Conservation (phyloP, 768 basidiomycete species). For the Hericium erinaceus region DNA sequence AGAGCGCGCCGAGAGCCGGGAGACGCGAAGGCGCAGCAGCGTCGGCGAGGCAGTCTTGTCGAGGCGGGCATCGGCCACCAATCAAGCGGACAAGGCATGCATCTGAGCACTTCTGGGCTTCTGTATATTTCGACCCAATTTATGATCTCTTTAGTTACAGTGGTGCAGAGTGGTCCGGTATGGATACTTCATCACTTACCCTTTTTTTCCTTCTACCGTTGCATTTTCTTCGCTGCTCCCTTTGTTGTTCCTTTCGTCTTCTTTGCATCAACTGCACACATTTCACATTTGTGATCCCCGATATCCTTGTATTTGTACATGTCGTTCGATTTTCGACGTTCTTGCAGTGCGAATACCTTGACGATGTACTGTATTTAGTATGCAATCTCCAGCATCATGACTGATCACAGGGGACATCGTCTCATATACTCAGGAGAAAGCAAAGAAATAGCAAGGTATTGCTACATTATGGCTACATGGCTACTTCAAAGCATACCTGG, state of each 20-base stretch:
- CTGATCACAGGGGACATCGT: no score
- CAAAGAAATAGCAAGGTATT: not conserved
- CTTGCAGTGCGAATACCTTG: no score
- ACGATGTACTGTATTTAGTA: no score
- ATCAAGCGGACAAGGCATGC: no score
- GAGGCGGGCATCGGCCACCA: slow-evolving; percentile 11
- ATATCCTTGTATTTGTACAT: not conserved
- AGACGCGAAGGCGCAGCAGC: slow-evolving; percentile 37
- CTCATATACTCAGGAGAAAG: no score
- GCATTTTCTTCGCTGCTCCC: not conserved
- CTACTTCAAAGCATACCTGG: slow-evolving; percentile 51
- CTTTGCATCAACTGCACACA: not conserved
- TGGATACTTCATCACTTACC: not conserved
- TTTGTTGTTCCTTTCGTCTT: not conserved
- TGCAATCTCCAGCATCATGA: no score
- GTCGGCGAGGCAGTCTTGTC: slow-evolving; percentile 45
- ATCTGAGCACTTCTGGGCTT: no score
- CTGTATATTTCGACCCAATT: no score
- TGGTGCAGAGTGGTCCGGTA: not conserved
- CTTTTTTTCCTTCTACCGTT: not conserved
- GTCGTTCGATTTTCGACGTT: not conserved
- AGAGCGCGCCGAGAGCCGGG: slow-evolving; percentile 29
- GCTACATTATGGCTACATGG: not conserved
- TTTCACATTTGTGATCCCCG: not conserved
- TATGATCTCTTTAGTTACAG: not conserved